Conservation (phyloP, 805 yeast species). For the Komagataella phaffii region DNA sequence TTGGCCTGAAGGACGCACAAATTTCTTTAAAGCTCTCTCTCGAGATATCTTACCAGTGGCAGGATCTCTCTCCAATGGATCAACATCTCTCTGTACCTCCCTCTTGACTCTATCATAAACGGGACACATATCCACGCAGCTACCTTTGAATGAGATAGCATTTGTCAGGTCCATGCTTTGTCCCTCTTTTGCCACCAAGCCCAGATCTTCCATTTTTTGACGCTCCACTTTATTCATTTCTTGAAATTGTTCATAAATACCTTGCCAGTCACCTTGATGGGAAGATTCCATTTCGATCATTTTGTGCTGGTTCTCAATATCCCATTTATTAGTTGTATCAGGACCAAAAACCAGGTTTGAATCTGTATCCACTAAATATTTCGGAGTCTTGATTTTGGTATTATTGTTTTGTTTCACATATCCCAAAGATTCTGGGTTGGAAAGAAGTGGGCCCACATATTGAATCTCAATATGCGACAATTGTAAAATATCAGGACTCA, state of each 20-base stretch:
- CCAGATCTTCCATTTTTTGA: conserved; percentile 60
- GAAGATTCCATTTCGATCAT: conserved; percentile 38
- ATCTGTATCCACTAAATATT: conserved; percentile 18
- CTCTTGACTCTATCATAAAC: conserved; percentile 82
- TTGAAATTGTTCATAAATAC: conserved; percentile 64
- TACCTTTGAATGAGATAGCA: conserved; percentile 79
- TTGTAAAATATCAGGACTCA: neutral
- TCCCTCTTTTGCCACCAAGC: conserved; percentile 81
- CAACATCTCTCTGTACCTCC: conserved; percentile 76
- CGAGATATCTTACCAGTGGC: conserved; percentile 43
- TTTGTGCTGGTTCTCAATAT: conserved; percentile 50
- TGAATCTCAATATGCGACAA: conserved; percentile 10
- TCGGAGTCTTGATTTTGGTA: conserved; percentile 10
- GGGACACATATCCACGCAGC: conserved; percentile 94
- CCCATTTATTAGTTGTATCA: conserved; percentile 46
- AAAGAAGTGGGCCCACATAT: conserved; percentile 16
- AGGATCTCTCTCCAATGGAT: conserved; percentile 60
- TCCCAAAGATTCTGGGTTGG: conserved; percentile 15
- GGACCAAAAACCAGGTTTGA: conserved; percentile 20
- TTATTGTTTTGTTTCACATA: conserved; percentile 10
- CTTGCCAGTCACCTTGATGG: conserved; percentile 40
- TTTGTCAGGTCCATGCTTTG: conserved; percentile 71
- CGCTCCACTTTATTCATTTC: conserved; percentile 66
- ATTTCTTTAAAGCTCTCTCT: conserved; percentile 69
- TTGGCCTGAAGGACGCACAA: conserved; percentile 95